Evolutionary conservation across 179 eudicot genomes (phyloP), one percentile per base, ranked within the genome.

Genomic region (Dionaea muscipula): DNA sequence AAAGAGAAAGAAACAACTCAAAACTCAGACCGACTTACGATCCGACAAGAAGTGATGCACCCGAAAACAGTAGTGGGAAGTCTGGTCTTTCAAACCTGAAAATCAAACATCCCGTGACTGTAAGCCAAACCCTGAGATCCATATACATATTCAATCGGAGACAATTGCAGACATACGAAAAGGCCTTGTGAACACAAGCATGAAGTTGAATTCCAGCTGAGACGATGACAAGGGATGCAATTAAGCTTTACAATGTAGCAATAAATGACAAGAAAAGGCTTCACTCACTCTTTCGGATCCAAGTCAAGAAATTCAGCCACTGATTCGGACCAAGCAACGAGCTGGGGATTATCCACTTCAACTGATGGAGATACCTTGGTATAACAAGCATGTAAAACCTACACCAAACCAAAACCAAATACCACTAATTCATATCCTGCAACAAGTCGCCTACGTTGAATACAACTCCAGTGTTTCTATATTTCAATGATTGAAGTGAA

Each of bases 271-370:
- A 47, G 37, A 55, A 47, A 56, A 56, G 25, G 47, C 37, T 59
- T 35, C 47, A 74, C 94, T 78, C 69, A 93, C 99, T 93, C 96
- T 76, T 77, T 75, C 31, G 82, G 81, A 78, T 88, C 86, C 72
- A 93, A 71, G 24, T 93, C 88, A 61, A 93, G 93, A 43, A 79
- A 46, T 51, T 79, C 81, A 25, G 89, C 93, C 36, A 93, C 85
- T 53, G 95, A 84, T 47, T 81, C 85, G 17, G 99, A 93, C 96
- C 95, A 84, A 25, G 88, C 94, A 61, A 93, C 96, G 67, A 93
- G 93, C 54, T 84, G 81, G 39, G 99, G 99, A 36, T 85, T 70
- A 49, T 93, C 93, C 39, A 88, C 86, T 72, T 84, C 83, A 44
- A 60, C 89, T 45, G 99, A 93, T 14, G 96, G 99, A 35, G 82